Percentiles rank a stretch among this genome's conserved stretches.
Conservation (phyloP, 2,329 filamentous ascomycete genomes). For the Pseudocercospora pini-densiflorae region DNA sequence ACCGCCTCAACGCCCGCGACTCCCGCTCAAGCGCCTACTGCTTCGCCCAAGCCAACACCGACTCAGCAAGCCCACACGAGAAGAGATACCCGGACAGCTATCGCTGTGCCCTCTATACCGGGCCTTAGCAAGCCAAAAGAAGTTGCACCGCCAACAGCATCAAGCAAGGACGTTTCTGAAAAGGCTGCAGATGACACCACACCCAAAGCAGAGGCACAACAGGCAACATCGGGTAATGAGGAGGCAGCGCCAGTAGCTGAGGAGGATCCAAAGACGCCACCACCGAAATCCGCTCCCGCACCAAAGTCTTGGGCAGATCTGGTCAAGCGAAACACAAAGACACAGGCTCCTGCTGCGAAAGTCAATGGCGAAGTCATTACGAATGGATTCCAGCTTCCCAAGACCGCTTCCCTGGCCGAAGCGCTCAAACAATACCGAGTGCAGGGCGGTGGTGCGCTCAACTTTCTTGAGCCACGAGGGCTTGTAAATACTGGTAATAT, state of each 20-base stretch:
- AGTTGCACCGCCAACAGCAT: constrained; percentile 41
- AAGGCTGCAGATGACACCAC: constrained; percentile 19
- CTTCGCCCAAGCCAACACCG: constrained; percentile 39
- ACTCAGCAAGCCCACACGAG: constrained; percentile 41
- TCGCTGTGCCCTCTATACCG: constrained; percentile 59
- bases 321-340: constrained; percentile 57
- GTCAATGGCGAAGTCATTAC: constrained; percentile 32
- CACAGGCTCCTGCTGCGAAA: constrained; percentile 38
- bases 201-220: constrained; percentile 19
- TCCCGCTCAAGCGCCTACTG: constrained; percentile 39
- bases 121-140: constrained; percentile 50
- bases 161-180: constrained; percentile 37
- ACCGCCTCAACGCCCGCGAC: constrained; percentile 55
- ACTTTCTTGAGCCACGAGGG: constrained; percentile 89
- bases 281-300: constrained; percentile 40
- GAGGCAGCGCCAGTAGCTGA: constrained; percentile 41
- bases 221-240: constrained; percentile 15
- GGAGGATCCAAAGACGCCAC: constrained; percentile 47
- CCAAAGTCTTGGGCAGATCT: constrained; percentile 71
- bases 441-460: constrained; percentile 66
- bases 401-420: constrained; percentile 67
- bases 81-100: constrained; percentile 49
- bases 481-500: constrained; percentile 98
- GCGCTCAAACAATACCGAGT: constrained; percentile 76
- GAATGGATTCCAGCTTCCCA: constrained; percentile 46